Percentiles rank a stretch among this genome's conserved stretches.
Evolutionary conservation across 2,329 filamentous ascomycete species (phyloP).

Genomic region (Cordyceps javanica): DNA sequence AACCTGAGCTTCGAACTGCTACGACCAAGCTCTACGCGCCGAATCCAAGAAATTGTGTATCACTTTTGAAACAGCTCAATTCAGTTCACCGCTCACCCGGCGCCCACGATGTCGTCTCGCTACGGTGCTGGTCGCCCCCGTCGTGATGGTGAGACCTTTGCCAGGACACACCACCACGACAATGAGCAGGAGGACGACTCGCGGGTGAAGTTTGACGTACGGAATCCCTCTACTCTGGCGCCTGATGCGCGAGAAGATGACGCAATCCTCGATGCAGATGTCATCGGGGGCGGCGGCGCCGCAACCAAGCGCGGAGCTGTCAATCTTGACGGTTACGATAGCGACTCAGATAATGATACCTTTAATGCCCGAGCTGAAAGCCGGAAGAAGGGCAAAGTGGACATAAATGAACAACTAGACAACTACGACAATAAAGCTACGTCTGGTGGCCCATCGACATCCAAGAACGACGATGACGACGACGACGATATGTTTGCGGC

Average conservation of each 20-base stretch:
- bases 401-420: conserved; percentile 47
- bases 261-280: conserved; percentile 79
- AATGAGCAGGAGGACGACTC: conserved; percentile 46
- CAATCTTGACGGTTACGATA: conserved; percentile 95
- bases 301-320: conserved; percentile 87
- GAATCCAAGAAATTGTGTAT: background rate
- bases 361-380: conserved; percentile 69
- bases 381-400: conserved; percentile 43
- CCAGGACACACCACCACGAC: conserved; percentile 64
- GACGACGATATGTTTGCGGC: conserved; percentile 30
- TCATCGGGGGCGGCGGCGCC: conserved; percentile 74
- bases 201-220: conserved; percentile 86
- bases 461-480: conserved; percentile 26
- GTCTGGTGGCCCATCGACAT: conserved; percentile 19
- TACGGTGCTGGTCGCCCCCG: conserved; percentile 70
- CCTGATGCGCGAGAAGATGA: conserved; percentile 69
- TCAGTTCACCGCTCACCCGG: no score
- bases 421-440: conserved; percentile 45
- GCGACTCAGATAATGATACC: conserved; percentile 85
- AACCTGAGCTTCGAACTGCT: background rate
- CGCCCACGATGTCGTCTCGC: conserved; percentile 47
- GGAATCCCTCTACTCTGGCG: conserved; percentile 88
- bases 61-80: background rate
- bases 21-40: background rate
- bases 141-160: conserved; percentile 74